A percentile compares a stretch with the other conserved stretches of the same genome.
Evolutionary conservation across 768 basidiomycete species (phyloP).

Genomic region (Rhodotorula toruloides): DNA sequence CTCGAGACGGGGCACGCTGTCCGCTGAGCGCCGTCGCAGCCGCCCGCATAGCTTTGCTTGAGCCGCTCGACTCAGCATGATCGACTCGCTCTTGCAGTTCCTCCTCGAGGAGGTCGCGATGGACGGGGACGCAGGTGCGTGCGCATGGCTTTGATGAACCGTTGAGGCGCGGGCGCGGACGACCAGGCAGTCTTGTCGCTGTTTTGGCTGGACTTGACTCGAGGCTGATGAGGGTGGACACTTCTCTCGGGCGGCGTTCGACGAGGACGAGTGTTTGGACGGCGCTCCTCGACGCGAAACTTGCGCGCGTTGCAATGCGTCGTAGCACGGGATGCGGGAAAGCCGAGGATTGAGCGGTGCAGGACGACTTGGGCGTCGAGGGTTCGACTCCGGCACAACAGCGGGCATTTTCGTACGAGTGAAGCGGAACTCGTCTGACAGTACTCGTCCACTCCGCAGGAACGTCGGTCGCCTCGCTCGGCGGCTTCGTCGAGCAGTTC

Average conservation of each 20-base stretch:
- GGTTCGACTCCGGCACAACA: conserved; percentile 39
- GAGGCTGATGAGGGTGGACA: no score
- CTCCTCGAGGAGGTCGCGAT: conserved; percentile 81
- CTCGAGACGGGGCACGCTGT: no score
- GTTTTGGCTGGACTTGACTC: neutral
- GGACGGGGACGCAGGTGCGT: conserved; percentile 82
- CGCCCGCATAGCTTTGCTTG: no score
- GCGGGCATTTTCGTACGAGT: no score
- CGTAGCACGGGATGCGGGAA: neutral
- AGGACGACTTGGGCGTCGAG: neutral
- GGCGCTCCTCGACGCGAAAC: conserved; percentile 6
- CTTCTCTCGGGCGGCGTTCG: neutral
- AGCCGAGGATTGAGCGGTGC: no score
- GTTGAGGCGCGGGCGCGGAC: neutral
- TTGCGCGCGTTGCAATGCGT: neutral
- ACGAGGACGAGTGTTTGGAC: no score
- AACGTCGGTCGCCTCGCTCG: conserved; percentile 60
- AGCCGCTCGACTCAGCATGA: no score
- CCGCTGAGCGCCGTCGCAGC: no score
- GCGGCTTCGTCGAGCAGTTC: conserved; percentile 55
- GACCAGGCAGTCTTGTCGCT: neutral
- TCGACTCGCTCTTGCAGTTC: conserved; percentile 82
- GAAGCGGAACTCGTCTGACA: no score
- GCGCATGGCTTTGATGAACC: neutral
- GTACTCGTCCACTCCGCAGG: conserved; percentile 54